Base-by-base conservation (phyloP, 768 basidiomycete species). In the Boletus speciosus region DNA sequence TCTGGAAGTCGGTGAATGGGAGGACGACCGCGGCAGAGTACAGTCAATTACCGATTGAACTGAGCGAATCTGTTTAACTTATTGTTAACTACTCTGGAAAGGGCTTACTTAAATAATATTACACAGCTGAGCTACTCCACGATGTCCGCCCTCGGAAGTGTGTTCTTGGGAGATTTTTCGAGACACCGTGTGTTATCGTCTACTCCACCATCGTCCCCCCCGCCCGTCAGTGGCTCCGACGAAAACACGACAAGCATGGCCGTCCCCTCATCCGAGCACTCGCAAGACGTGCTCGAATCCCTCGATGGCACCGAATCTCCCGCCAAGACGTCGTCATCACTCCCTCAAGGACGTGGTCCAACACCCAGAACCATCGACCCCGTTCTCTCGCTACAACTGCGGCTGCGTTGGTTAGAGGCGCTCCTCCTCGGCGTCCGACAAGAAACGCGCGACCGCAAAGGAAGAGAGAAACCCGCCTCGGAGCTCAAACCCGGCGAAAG, bases 401-500 rank as follows among this genome's bases (percentile, higher is more conserved):
- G 91, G 1, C 66, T 93, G 35, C 76, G 87, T 52, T 90, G 88
- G 88, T 74, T 93, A 2, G 91, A 92, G 66, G 88, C 88, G 16
- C 73, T 93, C 47, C 72, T 92, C 3, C 68, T 83, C 38, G 91
- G 90, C 38, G 78, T 85, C 21, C 79, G 78, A 47, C 78, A 78
- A 44, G 76, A 80, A 39, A 50, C 66, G 51, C 75, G 73, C 68
- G 57, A 78, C 69, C 66, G 73, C 71, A 61, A 76, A 65, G 62
- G 74, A 67, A 58, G 64, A 52, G 55, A 71, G 55, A 67, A 64
- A 48, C 51, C 58, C 2, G n/a, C 37, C 36, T n/a, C 66, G 15
- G 72, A 76, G 45, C 68, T 80, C 49, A 80, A 77, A 61, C 76
- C 70, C 2, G 79, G 79, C 11, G 80, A 83, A 49, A 84, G 80